Base-by-base conservation (phyloP, 495 filamentous ascomycete species). In the Xylaria sp. region DNA sequence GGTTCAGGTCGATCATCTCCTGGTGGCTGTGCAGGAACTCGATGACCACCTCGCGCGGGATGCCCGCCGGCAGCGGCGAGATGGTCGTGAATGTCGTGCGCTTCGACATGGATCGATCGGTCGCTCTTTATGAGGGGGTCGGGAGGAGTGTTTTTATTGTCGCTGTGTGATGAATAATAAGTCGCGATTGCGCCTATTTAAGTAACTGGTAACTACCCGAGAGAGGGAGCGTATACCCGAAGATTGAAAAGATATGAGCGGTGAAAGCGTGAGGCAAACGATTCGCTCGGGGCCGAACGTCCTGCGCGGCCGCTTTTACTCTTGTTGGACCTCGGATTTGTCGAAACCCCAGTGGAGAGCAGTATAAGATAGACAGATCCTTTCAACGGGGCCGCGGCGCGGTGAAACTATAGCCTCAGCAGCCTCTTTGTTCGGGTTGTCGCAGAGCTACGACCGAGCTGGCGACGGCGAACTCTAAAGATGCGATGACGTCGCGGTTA, bases 1-100 rank as follows among this genome's bases (percentile, higher is more conserved):
- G 93, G 78, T 94, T 96, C 33, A 94, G 83, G 53, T 93, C 90
- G 74, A 95, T 95, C 87, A 96, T 94, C 69, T 89, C 89, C 50
- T 83, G 78, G 76, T 94, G 92, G 75, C 88, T 86, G 79, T 93
- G 91, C 7, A 95, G 86, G 26, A 90, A 90, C 33, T 87, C 83
- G 70, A 94, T 76, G 33, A 93, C 93, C 15, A 86, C 86, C 73
- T 90, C 83, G 41, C 92, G 89, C 24, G 88, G 84, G 62, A 94
- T 86, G 59, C 83, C 83, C n/a, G 85, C 65, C 0, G 93, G 93
- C 26, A 95, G 86, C 0, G 92, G 89, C 37, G 90, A 94, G 70
- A 93, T 86, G 43, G 86, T 90, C 53, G 90, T 93, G 80, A 92
- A 90, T 26, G 83, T 80, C 3, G 85, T 88, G 48, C 82, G 81